A percentile compares a stretch with the other conserved stretches of the same genome.
These are phyloP conservation scores for Catunica adiposa DNA, from an alignment of 2,329 filamentous ascomycete genomes.

Conservation along the genomic window DNA sequence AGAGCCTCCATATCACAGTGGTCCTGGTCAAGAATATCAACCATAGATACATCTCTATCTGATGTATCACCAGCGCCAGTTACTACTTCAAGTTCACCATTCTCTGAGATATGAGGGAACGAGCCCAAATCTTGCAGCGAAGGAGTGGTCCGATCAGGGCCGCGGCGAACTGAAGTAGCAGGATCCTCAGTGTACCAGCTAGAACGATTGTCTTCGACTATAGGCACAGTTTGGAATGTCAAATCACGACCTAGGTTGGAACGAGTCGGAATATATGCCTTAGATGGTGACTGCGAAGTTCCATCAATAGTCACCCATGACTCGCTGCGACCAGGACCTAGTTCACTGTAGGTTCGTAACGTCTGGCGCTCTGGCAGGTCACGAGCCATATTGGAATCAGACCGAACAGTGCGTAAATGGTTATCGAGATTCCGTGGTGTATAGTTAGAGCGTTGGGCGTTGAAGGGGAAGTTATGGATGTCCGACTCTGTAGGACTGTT, in stretches of 20 bases:
- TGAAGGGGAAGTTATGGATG: conserved; percentile 10
- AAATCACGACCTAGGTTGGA: conserved; percentile 5
- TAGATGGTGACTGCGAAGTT: conserved; percentile 4
- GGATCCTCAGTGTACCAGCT: conserved; percentile 13
- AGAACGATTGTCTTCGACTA: conserved; percentile 4
- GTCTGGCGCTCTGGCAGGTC: conserved; percentile 1
- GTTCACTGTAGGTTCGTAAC: conserved; percentile 3
- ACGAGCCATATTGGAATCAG: conserved; percentile 9
- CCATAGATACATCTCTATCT: conserved; percentile 4
- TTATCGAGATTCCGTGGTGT: not conserved
- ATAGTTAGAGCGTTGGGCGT: conserved; percentile 1
- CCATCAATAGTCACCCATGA: conserved; percentile 13
- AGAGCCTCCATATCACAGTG: not conserved
- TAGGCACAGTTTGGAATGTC: conserved; percentile 2
- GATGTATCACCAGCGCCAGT: not conserved
- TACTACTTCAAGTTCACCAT: not conserved
- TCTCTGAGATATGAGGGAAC: conserved; percentile 6
- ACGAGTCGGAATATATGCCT: conserved; percentile 1
- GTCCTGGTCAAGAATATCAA: conserved; percentile 9
- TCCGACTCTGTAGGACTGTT: conserved; percentile 8
- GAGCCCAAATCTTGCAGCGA: conserved; percentile 8
- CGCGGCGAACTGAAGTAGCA: not conserved
- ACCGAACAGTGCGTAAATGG: conserved; percentile 3
- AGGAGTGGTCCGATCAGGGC: conserved; percentile 1
- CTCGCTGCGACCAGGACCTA: conserved; percentile 8